Base-by-base conservation (phyloP, 108 stramenopile genomes). In the Fistulifera pelliculosa region DNA sequence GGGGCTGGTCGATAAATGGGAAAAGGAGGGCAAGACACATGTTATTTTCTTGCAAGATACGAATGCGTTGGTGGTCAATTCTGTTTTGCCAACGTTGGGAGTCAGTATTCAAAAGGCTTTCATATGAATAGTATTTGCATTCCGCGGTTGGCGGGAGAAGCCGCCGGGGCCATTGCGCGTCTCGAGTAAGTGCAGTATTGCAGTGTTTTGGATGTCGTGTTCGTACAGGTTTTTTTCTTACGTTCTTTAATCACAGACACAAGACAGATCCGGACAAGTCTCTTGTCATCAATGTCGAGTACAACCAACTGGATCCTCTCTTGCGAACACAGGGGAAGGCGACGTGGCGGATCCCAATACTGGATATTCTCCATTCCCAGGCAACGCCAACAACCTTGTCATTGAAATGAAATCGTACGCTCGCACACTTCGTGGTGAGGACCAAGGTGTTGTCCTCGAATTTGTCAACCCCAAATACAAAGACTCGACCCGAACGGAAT, bases 381-480 rank as follows among this genome's bases (percentile, higher is more conserved):
- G 98, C 27, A 99, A 99, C 78, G 96, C 93, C 67, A 99, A 99
- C 65, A 94, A 96, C 55, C 58, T 99, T 14, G 75, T 99, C 24
- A 83, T 99, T 52, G 64, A 66, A 23, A 58, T 97, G 21, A 71
- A 67, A 23, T 77, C 83, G 18, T 99, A 99, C 60, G 81, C 81
- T 6, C 71, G 72, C 54, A 87, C 83, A 16, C 66, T 90, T 7
- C 81, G 84, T 58, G 74, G 85, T 56, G 81, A 71, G 52, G 85
- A 89, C 47, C 65, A 84, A 66, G 98, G 98, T 49, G 88, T 94
- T 27, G 92, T 99, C 59, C 79, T 89, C 21, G 98, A 99, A 73
- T 99, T 99, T 73, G 98, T 99, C 23, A 99, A 99, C 70, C 96
- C 98, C 25, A 99, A 99, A 69, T 99, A 99, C 64, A 90, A 88